Conservation (phyloP, 768 basidiomycete species). For the Amanita inopinata region DNA sequence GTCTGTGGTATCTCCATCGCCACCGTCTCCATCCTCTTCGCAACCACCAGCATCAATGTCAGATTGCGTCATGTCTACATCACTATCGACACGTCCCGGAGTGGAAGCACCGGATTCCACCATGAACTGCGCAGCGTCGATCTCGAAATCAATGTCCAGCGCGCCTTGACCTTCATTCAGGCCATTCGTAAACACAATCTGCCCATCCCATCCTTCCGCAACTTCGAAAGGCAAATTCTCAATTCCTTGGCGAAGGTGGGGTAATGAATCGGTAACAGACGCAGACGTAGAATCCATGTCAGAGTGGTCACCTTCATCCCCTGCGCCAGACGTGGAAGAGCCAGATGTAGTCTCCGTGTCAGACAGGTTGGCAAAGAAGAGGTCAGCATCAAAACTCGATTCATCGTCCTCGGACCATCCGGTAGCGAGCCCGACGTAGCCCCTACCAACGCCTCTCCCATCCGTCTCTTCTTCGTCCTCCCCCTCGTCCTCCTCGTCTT, state of each 20-base stretch:
- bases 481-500: constrained; percentile 32
- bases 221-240: constrained; percentile 53
- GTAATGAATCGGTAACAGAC: constrained; percentile 19
- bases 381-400: constrained; percentile 71
- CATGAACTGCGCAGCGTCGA: constrained; percentile 41
- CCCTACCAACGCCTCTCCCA: constrained; percentile 24
- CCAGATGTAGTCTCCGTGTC: constrained; percentile 33
- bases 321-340: constrained; percentile 18
- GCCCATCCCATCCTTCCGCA: constrained; percentile 67
- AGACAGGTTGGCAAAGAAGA: constrained; percentile 75
- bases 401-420: constrained; percentile 79
- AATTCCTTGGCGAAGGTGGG: constrained; percentile 21
- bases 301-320: constrained; percentile 29
- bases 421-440: constrained; percentile 57
- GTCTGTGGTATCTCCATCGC: constrained; percentile 72
- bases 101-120: constrained; percentile 39
- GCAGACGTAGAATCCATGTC: constrained; percentile 29
- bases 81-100: constrained; percentile 33
- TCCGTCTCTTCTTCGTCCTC: constrained; percentile 36
- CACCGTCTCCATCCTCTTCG: constrained; percentile 39
- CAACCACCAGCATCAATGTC: constrained; percentile 36
- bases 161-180: constrained; percentile 44
- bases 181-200: constrained; percentile 63
- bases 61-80: constrained; percentile 36
- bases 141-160: constrained; percentile 65